A percentile compares a stretch with the other conserved stretches of the same genome.
These are phyloP conservation scores for Syzygium oleosum DNA, from an alignment of 345 rosid genomes.

Conservation along the genomic window DNA sequence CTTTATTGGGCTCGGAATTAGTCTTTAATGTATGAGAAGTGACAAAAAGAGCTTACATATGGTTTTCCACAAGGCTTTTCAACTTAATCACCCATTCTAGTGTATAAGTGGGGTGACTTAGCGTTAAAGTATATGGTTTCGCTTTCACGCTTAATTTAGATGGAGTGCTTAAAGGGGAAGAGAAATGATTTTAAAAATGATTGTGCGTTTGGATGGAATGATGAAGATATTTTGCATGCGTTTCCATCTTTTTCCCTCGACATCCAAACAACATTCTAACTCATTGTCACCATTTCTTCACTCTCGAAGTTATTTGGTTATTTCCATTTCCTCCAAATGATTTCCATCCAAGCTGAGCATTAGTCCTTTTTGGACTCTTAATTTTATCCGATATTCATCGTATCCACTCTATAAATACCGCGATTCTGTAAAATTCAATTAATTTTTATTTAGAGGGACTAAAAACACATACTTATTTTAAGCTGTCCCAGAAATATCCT, in stretches of 20 bases:
- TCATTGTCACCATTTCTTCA: background rate
- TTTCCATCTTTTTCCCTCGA: background rate
- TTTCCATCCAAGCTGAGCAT: background rate
- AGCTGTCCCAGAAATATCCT: background rate
- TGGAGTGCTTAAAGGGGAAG: background rate
- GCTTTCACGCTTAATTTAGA: background rate
- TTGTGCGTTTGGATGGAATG: background rate
- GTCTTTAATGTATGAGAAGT: background rate
- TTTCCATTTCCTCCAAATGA: background rate
- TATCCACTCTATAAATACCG: background rate
- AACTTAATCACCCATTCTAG: background rate
- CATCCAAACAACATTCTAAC: background rate
- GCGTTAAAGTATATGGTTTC: background rate
- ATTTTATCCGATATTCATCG: background rate
- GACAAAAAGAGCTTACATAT: background rate
- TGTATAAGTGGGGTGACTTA: background rate
- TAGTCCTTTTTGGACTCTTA: background rate
- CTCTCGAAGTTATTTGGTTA: background rate
- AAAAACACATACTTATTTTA: background rate
- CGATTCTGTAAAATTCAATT: rapidly evolving
- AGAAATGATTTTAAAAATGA: background rate
- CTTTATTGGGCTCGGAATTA: background rate
- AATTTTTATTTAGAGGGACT: background rate
- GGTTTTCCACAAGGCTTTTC: background rate
- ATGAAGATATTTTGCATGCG: background rate